Evolutionary conservation across 371 early-diverging fungal species (phyloP).

Genomic region (Dinochytrium kinnereticum): DNA sequence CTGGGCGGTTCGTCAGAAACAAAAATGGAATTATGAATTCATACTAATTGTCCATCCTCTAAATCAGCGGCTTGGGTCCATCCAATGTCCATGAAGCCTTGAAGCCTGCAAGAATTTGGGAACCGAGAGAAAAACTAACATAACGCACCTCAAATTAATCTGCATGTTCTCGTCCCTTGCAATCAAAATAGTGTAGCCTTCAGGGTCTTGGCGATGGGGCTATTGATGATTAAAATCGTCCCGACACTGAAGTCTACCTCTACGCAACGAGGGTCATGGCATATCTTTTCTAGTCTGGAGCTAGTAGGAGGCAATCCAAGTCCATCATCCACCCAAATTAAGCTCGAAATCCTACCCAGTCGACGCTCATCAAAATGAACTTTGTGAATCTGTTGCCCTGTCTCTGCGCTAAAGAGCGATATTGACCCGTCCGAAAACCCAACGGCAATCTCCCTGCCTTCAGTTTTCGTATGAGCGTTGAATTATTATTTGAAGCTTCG

Average conservation of each 20-base stretch:
- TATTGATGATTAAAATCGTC: neutral
- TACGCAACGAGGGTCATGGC: slow-evolving; percentile 1
- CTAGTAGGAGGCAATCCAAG: neutral
- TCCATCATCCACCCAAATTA: neutral
- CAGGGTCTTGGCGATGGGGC: neutral
- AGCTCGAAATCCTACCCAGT: neutral
- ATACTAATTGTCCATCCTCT: no score
- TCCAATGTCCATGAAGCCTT: neutral
- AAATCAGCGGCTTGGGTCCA: neutral
- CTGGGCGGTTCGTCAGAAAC: no score
- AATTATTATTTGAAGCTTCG: neutral
- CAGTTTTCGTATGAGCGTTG: neutral
- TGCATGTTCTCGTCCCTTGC: neutral
- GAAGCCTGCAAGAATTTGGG: neutral
- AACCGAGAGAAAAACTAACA: neutral
- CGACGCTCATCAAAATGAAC: neutral
- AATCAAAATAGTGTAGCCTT: neutral
- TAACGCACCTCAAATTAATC: neutral
- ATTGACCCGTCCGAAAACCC: slow-evolving; percentile 1
- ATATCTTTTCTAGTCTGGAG: neutral
- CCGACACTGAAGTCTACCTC: neutral
- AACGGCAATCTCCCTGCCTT: neutral
- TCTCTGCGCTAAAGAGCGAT: neutral
- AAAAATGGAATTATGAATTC: no score
- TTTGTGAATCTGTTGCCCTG: neutral